These are phyloP conservation scores for Cryptococcus maquisensis DNA, from an alignment of 1,284 basidiomycete species.

Conservation along the genomic window DNA sequence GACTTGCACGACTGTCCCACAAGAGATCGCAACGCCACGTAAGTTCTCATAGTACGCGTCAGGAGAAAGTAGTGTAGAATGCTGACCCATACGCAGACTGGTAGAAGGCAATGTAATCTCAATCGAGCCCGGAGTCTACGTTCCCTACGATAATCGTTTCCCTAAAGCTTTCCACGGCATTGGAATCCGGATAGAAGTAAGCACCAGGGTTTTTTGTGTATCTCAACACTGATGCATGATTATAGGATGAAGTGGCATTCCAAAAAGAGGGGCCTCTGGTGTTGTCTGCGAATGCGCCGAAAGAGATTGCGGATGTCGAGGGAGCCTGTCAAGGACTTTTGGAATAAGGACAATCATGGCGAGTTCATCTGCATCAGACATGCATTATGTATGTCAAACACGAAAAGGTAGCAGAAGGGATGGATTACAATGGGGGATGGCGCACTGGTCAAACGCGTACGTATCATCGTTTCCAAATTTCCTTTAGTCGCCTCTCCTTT, in stretches of 20 bases:
- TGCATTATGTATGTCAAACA: too few species aligned
- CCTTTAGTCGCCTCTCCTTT: too few species aligned
- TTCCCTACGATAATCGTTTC: constrained; percentile 69
- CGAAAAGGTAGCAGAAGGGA: too few species aligned
- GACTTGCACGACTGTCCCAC: constrained; percentile 53
- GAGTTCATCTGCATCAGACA: too few species aligned
- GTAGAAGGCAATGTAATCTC: constrained; percentile 82
- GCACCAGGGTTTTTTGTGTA: constrained; percentile 12
- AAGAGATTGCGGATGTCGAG: constrained; percentile 85
- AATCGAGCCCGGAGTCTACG: constrained; percentile 59
- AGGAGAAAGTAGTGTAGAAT: neutral
- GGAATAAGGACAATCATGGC: constrained; percentile 5
- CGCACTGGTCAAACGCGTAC: too few species aligned
- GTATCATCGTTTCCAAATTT: too few species aligned
- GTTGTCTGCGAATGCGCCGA: constrained; percentile 73
- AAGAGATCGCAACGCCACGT: constrained; percentile 44
- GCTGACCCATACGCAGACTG: constrained; percentile 49
- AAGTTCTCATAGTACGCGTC: constrained; percentile 11
- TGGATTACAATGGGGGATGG: too few species aligned
- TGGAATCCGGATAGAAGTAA: constrained; percentile 80
- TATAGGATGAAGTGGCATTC: constrained; percentile 77
- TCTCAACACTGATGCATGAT: neutral
- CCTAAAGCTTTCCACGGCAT: constrained; percentile 83
- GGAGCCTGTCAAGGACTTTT: constrained; percentile 74
- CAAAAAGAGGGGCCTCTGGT: constrained; percentile 64